phyloP scores from a whole-genome alignment of 768 basidiomycete genomes.

The Pleurotus tuoliensis region DNA sequence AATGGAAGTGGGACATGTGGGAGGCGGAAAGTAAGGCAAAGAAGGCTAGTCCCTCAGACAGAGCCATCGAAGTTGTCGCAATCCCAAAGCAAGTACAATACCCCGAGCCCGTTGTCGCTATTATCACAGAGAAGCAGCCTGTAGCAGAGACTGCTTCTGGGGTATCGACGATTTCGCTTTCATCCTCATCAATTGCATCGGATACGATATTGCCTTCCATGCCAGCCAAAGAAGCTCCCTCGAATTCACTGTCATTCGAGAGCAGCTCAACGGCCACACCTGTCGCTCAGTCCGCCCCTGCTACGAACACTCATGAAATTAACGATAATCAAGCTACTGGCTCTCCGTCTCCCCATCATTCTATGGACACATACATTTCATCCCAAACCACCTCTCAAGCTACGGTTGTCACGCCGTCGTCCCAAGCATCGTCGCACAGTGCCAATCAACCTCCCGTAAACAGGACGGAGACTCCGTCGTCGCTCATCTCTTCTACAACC shows the following conservation, averaged over 20 bases:
- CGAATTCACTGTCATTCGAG: neutral
- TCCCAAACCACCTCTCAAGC: too few relatives aligned
- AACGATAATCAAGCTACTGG: neutral
- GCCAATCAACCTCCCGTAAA: too few relatives aligned
- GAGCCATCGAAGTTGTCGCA: constrained; percentile 9
- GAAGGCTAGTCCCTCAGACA: constrained; percentile 31
- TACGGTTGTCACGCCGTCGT: too few relatives aligned
- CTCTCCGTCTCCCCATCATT: constrained; percentile 5
- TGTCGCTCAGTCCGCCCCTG: neutral
- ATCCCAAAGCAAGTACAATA: neutral
- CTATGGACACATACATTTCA: constrained; percentile 10
- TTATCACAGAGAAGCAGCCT: neutral
- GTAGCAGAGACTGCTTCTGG: neutral
- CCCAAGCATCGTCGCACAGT: too few relatives aligned
- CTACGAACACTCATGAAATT: neutral
- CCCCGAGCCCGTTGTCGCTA: neutral
- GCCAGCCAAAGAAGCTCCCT: neutral
- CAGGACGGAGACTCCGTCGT: too few relatives aligned
- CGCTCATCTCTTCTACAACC: too few relatives aligned
- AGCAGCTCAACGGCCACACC: neutral
- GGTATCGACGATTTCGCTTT: too few relatives aligned
- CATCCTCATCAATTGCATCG: too few relatives aligned
- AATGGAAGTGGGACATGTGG: constrained; percentile 92
- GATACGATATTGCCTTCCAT: too few relatives aligned
- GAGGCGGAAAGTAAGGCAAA: constrained; percentile 61